Evolutionary conservation across 257 asterid genomes (phyloP).

Genomic region (Solanum tacnaense): DNA sequence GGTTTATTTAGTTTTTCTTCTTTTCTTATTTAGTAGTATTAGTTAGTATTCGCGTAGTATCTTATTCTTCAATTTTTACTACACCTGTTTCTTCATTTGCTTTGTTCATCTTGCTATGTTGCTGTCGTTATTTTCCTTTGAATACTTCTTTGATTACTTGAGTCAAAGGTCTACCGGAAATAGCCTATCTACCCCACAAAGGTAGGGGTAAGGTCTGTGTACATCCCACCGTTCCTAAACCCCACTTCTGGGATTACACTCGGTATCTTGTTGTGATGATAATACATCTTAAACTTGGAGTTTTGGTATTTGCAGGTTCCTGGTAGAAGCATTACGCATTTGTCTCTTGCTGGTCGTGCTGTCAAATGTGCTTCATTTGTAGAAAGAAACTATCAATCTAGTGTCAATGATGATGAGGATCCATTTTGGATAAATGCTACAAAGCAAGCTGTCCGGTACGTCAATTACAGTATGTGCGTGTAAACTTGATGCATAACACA

Average conservation of each 20-base stretch:
- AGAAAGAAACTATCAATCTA: slow-evolving; percentile 40
- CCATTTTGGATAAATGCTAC: slow-evolving; percentile 39
- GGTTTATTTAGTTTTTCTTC: slow-evolving; percentile 17
- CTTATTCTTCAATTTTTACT: background rate
- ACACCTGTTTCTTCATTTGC: background rate
- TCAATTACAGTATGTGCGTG: background rate
- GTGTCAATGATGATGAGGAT: slow-evolving; percentile 28
- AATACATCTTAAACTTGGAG: background rate
- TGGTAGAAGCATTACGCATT: slow-evolving; percentile 1
- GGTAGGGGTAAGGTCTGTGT: background rate
- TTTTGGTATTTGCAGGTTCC: slow-evolving; percentile 11
- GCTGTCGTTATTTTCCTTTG: background rate
- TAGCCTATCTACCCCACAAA: background rate
- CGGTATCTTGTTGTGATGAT: background rate
- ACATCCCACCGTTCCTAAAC: background rate
- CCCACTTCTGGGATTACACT: background rate
- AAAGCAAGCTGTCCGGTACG: slow-evolving; percentile 42
- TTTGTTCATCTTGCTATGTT: background rate
- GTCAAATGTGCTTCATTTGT: slow-evolving; percentile 17
- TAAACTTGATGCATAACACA: background rate
- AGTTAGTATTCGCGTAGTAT: background rate
- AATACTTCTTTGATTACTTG: background rate
- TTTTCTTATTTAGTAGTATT: background rate
- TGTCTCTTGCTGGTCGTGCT: slow-evolving; percentile 9
- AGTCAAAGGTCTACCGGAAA: background rate